A percentile compares a stretch with the other conserved stretches of the same genome.
Conservation (phyloP, 352 stramenopile species). For the Globisporangium lucens region DNA sequence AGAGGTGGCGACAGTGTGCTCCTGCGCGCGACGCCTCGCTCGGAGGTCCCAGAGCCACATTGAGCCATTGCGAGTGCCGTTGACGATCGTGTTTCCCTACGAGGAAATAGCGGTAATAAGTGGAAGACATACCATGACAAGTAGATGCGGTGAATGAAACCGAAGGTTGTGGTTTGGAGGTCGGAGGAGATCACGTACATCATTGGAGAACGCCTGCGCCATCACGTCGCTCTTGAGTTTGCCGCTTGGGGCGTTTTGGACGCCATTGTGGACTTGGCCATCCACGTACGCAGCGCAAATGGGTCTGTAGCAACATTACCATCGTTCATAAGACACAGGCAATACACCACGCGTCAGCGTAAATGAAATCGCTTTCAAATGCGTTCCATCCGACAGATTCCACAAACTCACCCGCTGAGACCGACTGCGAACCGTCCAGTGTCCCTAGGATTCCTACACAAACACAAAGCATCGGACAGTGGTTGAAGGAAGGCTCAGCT, state of each 20-base stretch:
- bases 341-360: background rate
- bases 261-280: background rate
- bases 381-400: background rate
- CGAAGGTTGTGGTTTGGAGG: background rate
- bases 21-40: constrained; percentile 15
- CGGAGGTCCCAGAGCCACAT: constrained; percentile 57
- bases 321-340: background rate
- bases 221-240: constrained; percentile 36
- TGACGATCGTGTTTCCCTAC: constrained; percentile 41
- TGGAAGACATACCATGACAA: background rate
- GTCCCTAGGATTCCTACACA: constrained; percentile 10
- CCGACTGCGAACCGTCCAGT: constrained; percentile 14
- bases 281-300: constrained; percentile 11
- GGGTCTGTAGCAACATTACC: background rate
- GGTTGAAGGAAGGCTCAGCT: background rate
- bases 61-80: constrained; percentile 42
- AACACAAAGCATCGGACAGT: background rate
- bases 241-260: constrained; percentile 25
- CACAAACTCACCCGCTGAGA: constrained; percentile 11
- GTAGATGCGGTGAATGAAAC: background rate
- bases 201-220: constrained; percentile 35
- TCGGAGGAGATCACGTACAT: background rate
- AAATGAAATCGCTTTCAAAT: background rate
- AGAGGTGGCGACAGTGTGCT: constrained; percentile 16
- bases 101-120: background rate